These are phyloP conservation scores for Myrica gale DNA, from an alignment of 306 rosid genomes.

Conservation along the genomic window DNA sequence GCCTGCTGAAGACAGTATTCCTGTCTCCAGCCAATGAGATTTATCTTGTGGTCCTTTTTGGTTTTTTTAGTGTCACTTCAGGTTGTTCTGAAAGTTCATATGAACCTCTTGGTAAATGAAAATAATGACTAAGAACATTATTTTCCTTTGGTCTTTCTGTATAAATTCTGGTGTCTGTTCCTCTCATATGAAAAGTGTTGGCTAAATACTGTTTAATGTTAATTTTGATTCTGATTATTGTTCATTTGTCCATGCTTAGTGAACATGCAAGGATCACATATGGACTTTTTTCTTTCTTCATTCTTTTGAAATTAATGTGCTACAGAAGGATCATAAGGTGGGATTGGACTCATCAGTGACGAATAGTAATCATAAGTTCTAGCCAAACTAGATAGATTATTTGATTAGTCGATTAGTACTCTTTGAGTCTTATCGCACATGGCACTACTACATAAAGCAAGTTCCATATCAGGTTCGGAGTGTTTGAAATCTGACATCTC, in stretches of 20 bases:
- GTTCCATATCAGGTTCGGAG: background rate
- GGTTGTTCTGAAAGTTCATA: slow-evolving; percentile 15
- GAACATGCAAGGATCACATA: background rate
- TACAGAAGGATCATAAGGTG: background rate
- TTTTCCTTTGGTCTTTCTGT: background rate
- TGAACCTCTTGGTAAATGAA: slow-evolving; percentile 8
- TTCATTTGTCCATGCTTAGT: background rate
- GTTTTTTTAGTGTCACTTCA: slow-evolving; percentile 27
- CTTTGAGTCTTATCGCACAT: background rate
- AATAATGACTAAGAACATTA: background rate
- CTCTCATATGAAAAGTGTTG: slow-evolving; percentile 4
- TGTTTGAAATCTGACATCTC: background rate
- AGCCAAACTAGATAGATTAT: background rate
- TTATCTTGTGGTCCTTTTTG: slow-evolving; percentile 7
- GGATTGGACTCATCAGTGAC: background rate
- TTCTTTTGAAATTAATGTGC: background rate
- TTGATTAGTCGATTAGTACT: background rate
- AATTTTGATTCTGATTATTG: slow-evolving; percentile 9
- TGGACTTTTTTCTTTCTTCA: background rate
- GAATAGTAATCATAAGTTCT: too few relatives aligned
- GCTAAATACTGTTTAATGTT: slow-evolving; percentile 11
- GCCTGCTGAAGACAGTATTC: slow-evolving; percentile 50
- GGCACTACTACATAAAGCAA: background rate
- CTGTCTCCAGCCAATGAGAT: slow-evolving; percentile 51
- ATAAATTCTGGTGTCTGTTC: slow-evolving; percentile 24